Evolutionary conservation across 2,329 filamentous ascomycete species (phyloP).

Genomic region (Neoascochyta sp.): DNA sequence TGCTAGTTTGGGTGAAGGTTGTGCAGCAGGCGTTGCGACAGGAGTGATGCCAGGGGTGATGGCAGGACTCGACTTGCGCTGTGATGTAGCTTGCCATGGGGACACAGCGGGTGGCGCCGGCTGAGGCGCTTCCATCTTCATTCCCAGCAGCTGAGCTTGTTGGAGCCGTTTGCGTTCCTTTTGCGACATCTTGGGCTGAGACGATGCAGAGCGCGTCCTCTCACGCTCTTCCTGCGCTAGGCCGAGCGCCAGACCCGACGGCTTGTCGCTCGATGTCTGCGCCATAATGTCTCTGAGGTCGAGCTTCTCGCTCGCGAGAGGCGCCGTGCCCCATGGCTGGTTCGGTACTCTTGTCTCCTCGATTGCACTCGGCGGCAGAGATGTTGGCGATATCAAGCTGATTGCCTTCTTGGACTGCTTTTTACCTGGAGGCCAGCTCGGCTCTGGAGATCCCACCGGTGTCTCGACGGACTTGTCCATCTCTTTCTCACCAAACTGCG

Average conservation of each 20-base stretch:
- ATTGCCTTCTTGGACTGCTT: slow-evolving; percentile 3
- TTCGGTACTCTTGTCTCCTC: slow-evolving; percentile 27
- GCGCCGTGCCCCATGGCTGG: slow-evolving; percentile 52
- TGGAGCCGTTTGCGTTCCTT: slow-evolving; percentile 74
- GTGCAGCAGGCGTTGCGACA: slow-evolving; percentile 1
- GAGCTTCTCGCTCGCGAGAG: slow-evolving; percentile 59
- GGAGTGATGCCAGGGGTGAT: slow-evolving; percentile 14
- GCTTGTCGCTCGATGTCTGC: slow-evolving; percentile 51
- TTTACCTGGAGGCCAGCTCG: slow-evolving; percentile 20
- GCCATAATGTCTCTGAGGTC: slow-evolving; percentile 76
- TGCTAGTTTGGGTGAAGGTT: slow-evolving; percentile 7
- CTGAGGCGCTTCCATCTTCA: slow-evolving; percentile 27
- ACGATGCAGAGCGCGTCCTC: slow-evolving; percentile 32
- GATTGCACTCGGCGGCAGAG: slow-evolving; percentile 16
- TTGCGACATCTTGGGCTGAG: slow-evolving; percentile 70
- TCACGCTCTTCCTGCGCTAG: slow-evolving; percentile 46
- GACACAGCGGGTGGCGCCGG: slow-evolving; percentile 30
- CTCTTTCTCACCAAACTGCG: slow-evolving; percentile 13
- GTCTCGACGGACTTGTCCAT: slow-evolving; percentile 9
- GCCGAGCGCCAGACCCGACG: slow-evolving; percentile 53
- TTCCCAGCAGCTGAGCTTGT: slow-evolving; percentile 37
- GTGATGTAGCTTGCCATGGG: slow-evolving; percentile 33
- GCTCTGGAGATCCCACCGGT: slow-evolving; percentile 19
- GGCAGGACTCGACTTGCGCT: slow-evolving; percentile 27
- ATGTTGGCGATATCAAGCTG: slow-evolving; percentile 17